Base-by-base conservation (phyloP, 2,329 filamentous ascomycete genomes). In the Fusarium pininemorale region DNA sequence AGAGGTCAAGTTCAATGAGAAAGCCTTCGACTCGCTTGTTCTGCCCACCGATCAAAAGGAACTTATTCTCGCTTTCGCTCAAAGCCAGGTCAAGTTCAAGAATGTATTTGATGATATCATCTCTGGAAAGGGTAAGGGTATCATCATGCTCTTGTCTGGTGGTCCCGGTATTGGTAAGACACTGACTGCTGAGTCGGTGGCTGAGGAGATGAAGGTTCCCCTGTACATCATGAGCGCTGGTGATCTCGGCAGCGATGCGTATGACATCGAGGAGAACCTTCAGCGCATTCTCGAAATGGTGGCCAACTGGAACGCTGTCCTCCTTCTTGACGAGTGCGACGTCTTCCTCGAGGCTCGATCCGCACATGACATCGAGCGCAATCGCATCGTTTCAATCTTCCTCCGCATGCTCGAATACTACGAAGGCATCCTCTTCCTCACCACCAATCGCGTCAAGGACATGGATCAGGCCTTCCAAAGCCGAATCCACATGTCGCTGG, bases 211-310 rank as follows among this genome's bases (percentile, higher is more conserved):
- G 69, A 81, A 81, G 50, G 83, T 84, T 44, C 88, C 87, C 4
- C 81, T 89, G 11, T 88, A 88, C 75, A 84, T 83, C 30, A 83
- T 89, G 55, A 84, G 83, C 69, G 92, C 92, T 0, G 93, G 93
- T 37, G 93, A 95, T 78, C 86, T 95, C 0, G 93, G 93, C 35
- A 90, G 90, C 4, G 88, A 91, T 61, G 88, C 91, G 0, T 86
- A 87, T 66, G 87, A 87, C 22, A 87, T 95, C 1, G 93, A 94
- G 80, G 83, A 84, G 16, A 90, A 91, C 74, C 86, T 94, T 2
- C 32, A 62, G 1, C 70, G 66, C 0, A 80, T 82, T 59, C 74
- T 95, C 69, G 91, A 93, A 78, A 91, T 95, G 69, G 92, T 92
- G 4, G 90, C 93, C 9, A 77, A 78, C 69, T 86, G 84, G 85